A percentile compares a stretch with the other conserved stretches of the same genome.
These are phyloP conservation scores for Castanea crenata DNA, from an alignment of 306 rosid species.

Conservation along the genomic window DNA sequence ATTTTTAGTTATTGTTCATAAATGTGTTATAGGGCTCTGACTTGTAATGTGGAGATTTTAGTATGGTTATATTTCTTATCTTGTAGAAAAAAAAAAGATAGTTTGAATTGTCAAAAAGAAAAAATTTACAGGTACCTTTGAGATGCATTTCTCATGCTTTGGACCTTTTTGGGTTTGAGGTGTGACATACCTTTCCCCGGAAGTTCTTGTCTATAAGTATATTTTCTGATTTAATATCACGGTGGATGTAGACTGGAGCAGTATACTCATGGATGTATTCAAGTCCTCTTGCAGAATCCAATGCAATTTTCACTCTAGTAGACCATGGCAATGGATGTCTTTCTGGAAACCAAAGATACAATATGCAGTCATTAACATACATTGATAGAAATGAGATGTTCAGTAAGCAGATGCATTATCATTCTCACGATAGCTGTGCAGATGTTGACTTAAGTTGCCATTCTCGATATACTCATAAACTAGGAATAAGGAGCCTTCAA, in stretches of 20 bases:
- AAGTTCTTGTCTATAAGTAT: constrained; percentile 70
- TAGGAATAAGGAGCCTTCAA: constrained; percentile 65
- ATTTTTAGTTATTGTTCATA: too few relatives aligned
- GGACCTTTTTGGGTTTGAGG: too few relatives aligned
- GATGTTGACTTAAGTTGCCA: constrained; percentile 65
- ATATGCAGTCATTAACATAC: constrained; percentile 8
- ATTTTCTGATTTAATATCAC: constrained; percentile 71
- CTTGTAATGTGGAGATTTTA: too few relatives aligned
- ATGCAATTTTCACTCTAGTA: constrained; percentile 66
- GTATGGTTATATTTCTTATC: too few relatives aligned
- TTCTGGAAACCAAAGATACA: constrained; percentile 25
- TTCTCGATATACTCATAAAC: constrained; percentile 74
- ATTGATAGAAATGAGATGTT: not conserved
- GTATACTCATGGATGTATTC: constrained; percentile 86
- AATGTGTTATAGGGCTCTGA: too few relatives aligned
- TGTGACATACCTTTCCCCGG: constrained; percentile 55
- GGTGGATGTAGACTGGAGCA: constrained; percentile 75
- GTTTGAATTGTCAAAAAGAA: too few relatives aligned
- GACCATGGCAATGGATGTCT: constrained; percentile 62
- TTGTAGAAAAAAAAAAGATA: too few relatives aligned
- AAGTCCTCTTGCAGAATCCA: constrained; percentile 74
- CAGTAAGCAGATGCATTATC: not conserved
- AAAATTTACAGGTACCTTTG: too few relatives aligned
- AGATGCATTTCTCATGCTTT: too few relatives aligned
- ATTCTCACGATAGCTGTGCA: constrained; percentile 50